Percentiles rank a stretch among this genome's conserved stretches.
phyloP scores from a whole-genome alignment of 495 filamentous ascomycete genomes.

The Xylaria intraflava region DNA sequence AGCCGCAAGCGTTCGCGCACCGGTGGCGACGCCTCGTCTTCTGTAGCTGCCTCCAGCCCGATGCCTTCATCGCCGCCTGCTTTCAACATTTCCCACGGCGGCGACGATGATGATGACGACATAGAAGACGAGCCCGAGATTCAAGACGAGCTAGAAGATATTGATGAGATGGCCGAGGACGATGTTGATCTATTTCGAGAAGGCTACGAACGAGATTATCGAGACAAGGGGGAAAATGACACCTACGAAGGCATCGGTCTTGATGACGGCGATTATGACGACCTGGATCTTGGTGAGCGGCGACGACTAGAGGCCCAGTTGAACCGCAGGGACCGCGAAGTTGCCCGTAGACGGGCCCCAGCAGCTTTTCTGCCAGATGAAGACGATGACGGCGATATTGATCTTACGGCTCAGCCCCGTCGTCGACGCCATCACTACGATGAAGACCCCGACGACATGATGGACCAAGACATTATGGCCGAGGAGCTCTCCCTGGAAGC shows the following conservation, averaged over 20 bases:
- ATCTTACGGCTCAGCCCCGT: constrained; percentile 74
- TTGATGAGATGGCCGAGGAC: constrained; percentile 94
- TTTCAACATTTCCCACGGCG: constrained; percentile 47
- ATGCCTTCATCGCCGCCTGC: constrained; percentile 45
- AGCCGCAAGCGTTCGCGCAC: constrained; percentile 79
- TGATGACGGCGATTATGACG: constrained; percentile 59
- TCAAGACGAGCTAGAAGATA: constrained; percentile 78
- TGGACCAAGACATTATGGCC: constrained; percentile 88
- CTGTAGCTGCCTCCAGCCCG: constrained; percentile 53
- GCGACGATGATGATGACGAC: constrained; percentile 62
- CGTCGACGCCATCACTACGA: constrained; percentile 82
- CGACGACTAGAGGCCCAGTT: constrained; percentile 78
- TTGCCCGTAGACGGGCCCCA: constrained; percentile 69
- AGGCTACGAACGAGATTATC: constrained; percentile 83
- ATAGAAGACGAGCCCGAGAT: constrained; percentile 66
- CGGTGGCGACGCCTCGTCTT: constrained; percentile 61
- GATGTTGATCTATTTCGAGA: constrained; percentile 92
- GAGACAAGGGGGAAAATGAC: constrained; percentile 45
- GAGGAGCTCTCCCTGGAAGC: constrained; percentile 90
- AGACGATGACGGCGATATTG: constrained; percentile 73
- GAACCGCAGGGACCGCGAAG: constrained; percentile 74
- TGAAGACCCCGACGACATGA: constrained; percentile 86
- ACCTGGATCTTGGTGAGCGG: constrained; percentile 72
- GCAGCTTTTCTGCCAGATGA: constrained; percentile 82
- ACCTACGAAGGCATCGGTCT: constrained; percentile 37